Evolutionary conservation across 129 eudicot genomes (phyloP), one percentile per base, ranked within the genome.

Genomic region (Flaveria linearis): DNA sequence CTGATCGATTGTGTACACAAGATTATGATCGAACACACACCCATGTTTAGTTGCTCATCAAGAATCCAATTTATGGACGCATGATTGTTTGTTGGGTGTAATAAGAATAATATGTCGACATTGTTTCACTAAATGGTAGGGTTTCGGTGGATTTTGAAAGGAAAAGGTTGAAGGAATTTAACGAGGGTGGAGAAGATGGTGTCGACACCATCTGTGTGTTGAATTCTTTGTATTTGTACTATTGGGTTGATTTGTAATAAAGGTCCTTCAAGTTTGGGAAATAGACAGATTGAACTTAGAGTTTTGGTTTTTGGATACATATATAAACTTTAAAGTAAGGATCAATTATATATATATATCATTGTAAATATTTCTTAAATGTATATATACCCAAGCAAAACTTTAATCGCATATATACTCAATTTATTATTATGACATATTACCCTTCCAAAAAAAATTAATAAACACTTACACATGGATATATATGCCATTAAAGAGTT

Each of bases 41-140:
- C n/a, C 41, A 36, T 36, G 41, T 36, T 36, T 36, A 36, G 41
- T 36, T 36, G 41, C 1, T 4, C 41, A 36, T 36, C 41, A 36
- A 36, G 41, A 36, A 36, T 5, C 7, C 4, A 75, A 45, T 61
- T 42, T 65, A 74, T 73, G 13, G 30, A 47, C 4, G 61, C 20
- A 3, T 68, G 41, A 13, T 67, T 3, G 10, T 76, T 3, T 25
- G 33, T 13, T 47, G 64, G 8, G 4, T 49, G 55, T 67, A 15
- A 65, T 39, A 3, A 46, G 60, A 50, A 12, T 66, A 30, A 69
- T 15, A 79, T 79, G 83, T 79, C 78, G 83, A 72, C 83, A 79
- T 79, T 22, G 12, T 79, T 72, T 28, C 33, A 3, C 41, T 3
- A 14, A 47, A 63, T 41, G 75, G 15, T 12, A 56, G 18, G 74